phyloP scores from a whole-genome alignment of 2,329 filamentous ascomycete genomes.

The Penicillium brasilianum region DNA sequence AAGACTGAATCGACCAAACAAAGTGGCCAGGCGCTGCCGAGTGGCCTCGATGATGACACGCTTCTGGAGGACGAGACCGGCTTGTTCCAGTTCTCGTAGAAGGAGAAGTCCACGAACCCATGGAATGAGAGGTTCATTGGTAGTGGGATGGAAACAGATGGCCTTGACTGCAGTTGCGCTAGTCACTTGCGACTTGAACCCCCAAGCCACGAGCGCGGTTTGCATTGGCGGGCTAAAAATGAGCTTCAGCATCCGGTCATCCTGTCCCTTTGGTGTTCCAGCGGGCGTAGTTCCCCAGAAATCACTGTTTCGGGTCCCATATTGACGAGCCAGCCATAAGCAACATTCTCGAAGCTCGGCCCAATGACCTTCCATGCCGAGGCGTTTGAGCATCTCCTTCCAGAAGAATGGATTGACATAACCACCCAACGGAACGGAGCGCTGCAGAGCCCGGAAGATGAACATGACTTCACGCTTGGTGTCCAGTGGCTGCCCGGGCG shows the following conservation, averaged over 20 bases:
- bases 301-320: conserved; percentile 31
- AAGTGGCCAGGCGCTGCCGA: conserved; percentile 43
- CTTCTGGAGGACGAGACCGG: conserved; percentile 41
- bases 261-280: conserved; percentile 12
- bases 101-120: conserved; percentile 49
- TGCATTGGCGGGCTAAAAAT: conserved; percentile 54
- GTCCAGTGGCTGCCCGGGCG: conserved; percentile 32
- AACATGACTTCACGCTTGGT: conserved; percentile 48
- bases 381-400: conserved; percentile 63
- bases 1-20: conserved; percentile 40
- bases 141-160: conserved; percentile 27
- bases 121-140: conserved; percentile 36
- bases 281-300: conserved; percentile 9
- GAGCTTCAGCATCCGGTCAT: conserved; percentile 38
- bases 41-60: conserved; percentile 40
- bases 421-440: conserved; percentile 52
- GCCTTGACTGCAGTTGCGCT: conserved; percentile 23
- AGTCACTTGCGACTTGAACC: conserved; percentile 47
- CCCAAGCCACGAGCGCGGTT: conserved; percentile 56
- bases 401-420: conserved; percentile 54
- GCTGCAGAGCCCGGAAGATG: conserved; percentile 55
- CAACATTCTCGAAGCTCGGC: conserved; percentile 58
- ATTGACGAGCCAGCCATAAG: conserved; percentile 56
- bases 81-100: conserved; percentile 44
- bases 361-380: conserved; percentile 62